Conservation (phyloP, 1,139 yeast genomes). For the Suhomyces panamericanus region DNA sequence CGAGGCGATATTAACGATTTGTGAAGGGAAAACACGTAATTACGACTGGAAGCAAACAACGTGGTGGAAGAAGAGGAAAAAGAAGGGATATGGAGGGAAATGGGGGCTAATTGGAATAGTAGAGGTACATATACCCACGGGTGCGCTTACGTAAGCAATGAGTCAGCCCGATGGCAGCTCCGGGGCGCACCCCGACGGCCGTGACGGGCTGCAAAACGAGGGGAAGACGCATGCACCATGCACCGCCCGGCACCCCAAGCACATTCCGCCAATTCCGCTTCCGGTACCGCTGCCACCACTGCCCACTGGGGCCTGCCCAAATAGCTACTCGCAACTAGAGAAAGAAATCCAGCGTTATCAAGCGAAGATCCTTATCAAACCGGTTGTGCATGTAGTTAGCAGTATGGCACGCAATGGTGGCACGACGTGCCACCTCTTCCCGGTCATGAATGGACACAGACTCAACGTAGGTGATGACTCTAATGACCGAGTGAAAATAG, state of each 20-base stretch:
- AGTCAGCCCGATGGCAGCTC: neutral
- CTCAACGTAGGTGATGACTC: constrained; percentile 7
- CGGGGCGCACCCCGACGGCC: neutral
- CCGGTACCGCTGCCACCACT: neutral
- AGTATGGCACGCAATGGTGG: constrained; percentile 17
- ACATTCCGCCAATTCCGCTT: neutral
- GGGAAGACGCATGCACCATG: neutral
- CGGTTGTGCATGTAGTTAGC: constrained; percentile 15
- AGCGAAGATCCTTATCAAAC: constrained; percentile 13
- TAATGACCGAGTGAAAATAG: constrained; percentile 12
- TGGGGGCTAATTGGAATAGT: neutral
- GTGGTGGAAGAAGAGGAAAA: neutral
- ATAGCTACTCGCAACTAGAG: neutral
- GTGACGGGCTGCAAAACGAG: neutral
- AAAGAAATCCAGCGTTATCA: constrained; percentile 18
- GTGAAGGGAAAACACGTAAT: neutral
- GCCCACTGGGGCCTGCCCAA: neutral
- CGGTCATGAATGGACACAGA: constrained; percentile 9
- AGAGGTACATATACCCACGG: neutral
- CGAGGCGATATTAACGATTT: neutral
- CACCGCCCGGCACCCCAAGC: neutral
- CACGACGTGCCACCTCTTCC: constrained; percentile 16
- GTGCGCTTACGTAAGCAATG: neutral
- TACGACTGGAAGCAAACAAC: neutral
- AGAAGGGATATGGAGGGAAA: neutral